Evolutionary conservation across 352 stramenopile species (phyloP).

Genomic region (Phytophthora ohioensis): DNA sequence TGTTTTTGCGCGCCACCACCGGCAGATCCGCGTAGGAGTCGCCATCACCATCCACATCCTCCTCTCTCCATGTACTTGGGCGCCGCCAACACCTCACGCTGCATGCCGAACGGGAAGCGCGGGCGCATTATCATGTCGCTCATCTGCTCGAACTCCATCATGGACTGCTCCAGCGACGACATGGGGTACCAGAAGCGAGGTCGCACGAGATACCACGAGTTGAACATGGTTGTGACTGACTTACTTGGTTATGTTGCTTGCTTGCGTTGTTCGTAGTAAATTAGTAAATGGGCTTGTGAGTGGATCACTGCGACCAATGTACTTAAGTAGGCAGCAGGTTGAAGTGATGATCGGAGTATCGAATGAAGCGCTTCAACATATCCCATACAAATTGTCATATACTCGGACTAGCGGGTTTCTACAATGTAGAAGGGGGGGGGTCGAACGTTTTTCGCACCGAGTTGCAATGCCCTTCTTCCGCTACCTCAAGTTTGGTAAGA

Average conservation of each 20-base stretch:
- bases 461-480: not conserved
- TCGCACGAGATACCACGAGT: constrained; percentile 61
- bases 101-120: constrained; percentile 21
- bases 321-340: not conserved
- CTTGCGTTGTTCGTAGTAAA: constrained; percentile 28
- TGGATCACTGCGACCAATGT: not conserved
- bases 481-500: too few species aligned
- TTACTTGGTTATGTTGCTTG: constrained; percentile 4
- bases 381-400: constrained; percentile 22
- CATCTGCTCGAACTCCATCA: constrained; percentile 60
- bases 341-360: constrained; percentile 7
- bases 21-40: constrained; percentile 25
- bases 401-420: not conserved
- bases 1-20: constrained; percentile 16
- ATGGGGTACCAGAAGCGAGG: constrained; percentile 67
- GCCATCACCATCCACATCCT: not conserved
- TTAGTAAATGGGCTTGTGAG: not conserved
- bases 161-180: constrained; percentile 63
- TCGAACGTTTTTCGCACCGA: not conserved
- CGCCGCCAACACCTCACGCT: not conserved
- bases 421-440: not conserved
- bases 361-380: constrained; percentile 17
- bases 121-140: constrained; percentile 35
- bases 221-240: constrained; percentile 44
- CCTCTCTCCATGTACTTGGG: constrained; percentile 11